Conservation (phyloP, 23 red algal genomes). For the Pyropia yezoensis region DNA sequence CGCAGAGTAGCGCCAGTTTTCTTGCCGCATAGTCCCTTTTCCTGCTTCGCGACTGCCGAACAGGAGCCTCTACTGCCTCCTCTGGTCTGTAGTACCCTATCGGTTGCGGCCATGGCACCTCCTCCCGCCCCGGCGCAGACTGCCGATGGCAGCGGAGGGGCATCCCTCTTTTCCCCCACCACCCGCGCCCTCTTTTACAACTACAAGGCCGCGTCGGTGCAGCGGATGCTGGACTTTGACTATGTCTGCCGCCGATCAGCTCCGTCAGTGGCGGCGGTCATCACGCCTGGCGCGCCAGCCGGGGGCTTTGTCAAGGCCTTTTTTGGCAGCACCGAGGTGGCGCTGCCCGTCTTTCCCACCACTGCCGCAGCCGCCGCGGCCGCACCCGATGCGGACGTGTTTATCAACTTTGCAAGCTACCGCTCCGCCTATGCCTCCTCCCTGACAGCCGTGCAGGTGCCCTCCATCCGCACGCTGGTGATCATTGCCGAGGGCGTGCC, state of each 20-base stretch:
- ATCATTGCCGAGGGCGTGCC: slow-evolving; percentile 99
- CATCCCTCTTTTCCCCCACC: slow-evolving; percentile 57
- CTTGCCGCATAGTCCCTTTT: no score
- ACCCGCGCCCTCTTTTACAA: slow-evolving; percentile 91
- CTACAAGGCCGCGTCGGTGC: slow-evolving; percentile 89
- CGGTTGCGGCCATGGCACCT: no score
- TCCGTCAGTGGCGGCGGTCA: slow-evolving; percentile 80
- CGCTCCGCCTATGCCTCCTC: slow-evolving; percentile 86
- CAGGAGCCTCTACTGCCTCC: no score
- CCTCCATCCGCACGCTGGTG: slow-evolving; percentile 61
- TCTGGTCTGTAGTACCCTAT: no score
- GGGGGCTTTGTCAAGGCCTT: slow-evolving; percentile 99
- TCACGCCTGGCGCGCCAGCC: slow-evolving; percentile 59
- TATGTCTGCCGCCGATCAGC: slow-evolving; percentile 71
- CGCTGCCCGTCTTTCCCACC: slow-evolving; percentile 84
- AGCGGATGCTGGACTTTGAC: slow-evolving; percentile 99
- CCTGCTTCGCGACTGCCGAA: no score
- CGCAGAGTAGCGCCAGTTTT: no score
- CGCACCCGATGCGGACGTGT: slow-evolving; percentile 82
- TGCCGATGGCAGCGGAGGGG: no score
- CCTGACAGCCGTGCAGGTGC: slow-evolving; percentile 36
- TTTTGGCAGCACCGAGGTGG: slow-evolving; percentile 83
- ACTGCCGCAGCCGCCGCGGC: slow-evolving; percentile 58
- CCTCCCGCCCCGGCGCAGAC: no score
- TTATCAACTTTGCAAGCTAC: slow-evolving; percentile 89